Evolutionary conservation across 2,329 filamentous ascomycete genomes (phyloP).

Genomic region (Cylindrodendrum hubeiense): DNA sequence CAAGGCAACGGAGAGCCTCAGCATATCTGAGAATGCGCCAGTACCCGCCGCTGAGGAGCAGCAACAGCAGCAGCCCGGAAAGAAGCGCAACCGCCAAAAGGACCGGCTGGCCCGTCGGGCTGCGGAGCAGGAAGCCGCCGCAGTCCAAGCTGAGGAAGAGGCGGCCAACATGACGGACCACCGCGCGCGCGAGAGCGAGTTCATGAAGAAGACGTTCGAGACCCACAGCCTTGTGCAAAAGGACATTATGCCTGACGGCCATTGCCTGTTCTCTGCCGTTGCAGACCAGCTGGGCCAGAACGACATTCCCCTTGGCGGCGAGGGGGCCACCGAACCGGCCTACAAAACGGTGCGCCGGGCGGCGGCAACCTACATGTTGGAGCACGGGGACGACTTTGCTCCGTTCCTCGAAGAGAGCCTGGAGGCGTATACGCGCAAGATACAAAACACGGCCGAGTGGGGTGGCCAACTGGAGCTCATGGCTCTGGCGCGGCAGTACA

Average conservation of each 20-base stretch:
- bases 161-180: constrained; percentile 80
- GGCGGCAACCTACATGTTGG: constrained; percentile 82
- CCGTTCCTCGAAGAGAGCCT: constrained; percentile 89
- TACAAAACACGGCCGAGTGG: constrained; percentile 93
- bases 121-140: constrained; percentile 81
- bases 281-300: constrained; percentile 81
- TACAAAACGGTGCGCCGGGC: constrained; percentile 78
- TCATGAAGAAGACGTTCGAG: constrained; percentile 77
- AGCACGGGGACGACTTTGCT: constrained; percentile 83
- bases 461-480: constrained; percentile 92
- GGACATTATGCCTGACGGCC: constrained; percentile 89
- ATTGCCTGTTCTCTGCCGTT: constrained; percentile 93
- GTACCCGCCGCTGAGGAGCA: constrained; percentile 14
- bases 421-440: constrained; percentile 78
- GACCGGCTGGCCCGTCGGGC: constrained; percentile 90
- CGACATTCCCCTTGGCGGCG: constrained; percentile 56
- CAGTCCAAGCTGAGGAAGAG: constrained; percentile 78
- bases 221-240: constrained; percentile 76
- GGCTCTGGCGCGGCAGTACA: constrained; percentile 85
- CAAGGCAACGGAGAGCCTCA: constrained; percentile 38
- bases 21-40: constrained; percentile 24
- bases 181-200: constrained; percentile 75
- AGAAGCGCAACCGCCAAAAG: constrained; percentile 92
- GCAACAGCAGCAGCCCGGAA: constrained; percentile 52
- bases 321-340: constrained; percentile 44